phyloP scores from a whole-genome alignment of 2,329 filamentous ascomycete species.

The Diaporthe sp. region DNA sequence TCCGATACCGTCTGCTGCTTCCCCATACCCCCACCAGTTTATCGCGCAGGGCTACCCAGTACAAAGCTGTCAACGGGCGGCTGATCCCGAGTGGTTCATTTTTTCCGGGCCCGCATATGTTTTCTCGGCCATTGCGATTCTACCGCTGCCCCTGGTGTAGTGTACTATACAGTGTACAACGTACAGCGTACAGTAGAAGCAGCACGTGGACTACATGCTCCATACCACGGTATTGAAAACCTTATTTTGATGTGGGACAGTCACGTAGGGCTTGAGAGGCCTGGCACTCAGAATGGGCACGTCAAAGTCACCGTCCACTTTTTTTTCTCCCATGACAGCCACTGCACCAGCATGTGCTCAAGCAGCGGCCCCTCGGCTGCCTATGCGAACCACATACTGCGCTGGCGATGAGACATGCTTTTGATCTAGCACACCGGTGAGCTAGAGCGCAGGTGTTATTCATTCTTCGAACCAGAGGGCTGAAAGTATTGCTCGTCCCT shows the following conservation, averaged over 20 bases:
- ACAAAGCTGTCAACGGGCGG: slow-evolving; percentile 24
- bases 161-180: slow-evolving; percentile 6
- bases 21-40: slow-evolving; percentile 11
- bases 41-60: slow-evolving; percentile 10
- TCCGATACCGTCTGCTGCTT: slow-evolving; percentile 1
- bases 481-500: slow-evolving; percentile 1
- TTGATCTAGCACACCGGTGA: slow-evolving; percentile 15
- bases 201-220: slow-evolving; percentile 20
- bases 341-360: not conserved
- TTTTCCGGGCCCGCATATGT: slow-evolving; percentile 11
- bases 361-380: not conserved
- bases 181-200: slow-evolving; percentile 12
- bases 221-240: slow-evolving; percentile 14
- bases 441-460: slow-evolving; percentile 9
- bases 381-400: not conserved
- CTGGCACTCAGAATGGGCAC: not conserved
- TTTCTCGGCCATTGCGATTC: slow-evolving; percentile 17
- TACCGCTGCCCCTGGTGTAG: not conserved
- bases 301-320: not conserved
- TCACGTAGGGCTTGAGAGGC: not conserved
- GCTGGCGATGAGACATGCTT: slow-evolving; percentile 23
- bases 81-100: slow-evolving; percentile 28
- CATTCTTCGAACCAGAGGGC: slow-evolving; percentile 22
- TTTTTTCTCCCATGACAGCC: not conserved
- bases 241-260: slow-evolving; percentile 21